These are phyloP conservation scores for Phyllosticta ampelicida DNA, from an alignment of 2,329 filamentous ascomycete genomes.

Conservation along the genomic window DNA sequence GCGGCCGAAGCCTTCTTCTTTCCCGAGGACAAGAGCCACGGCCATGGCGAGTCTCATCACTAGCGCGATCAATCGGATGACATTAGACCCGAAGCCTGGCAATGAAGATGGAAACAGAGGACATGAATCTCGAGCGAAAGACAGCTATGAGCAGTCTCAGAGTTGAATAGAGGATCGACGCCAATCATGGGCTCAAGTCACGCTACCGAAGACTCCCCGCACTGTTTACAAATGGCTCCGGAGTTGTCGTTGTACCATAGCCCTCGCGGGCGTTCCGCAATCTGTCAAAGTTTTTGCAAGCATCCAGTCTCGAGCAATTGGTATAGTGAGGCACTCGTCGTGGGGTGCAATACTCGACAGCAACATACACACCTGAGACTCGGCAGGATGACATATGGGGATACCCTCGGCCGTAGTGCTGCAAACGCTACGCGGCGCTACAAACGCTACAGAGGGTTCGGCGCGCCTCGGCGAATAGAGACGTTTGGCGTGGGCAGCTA, in stretches of 20 bases:
- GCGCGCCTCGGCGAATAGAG: not conserved
- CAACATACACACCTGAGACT: not conserved
- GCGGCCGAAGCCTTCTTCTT: slow-evolving; percentile 82
- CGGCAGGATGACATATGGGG: not conserved
- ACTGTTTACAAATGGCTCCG: not conserved
- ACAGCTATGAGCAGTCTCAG: not conserved
- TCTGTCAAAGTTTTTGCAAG: not conserved
- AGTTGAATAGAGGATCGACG: not conserved
- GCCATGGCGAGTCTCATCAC: slow-evolving; percentile 18
- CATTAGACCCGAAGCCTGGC: not conserved
- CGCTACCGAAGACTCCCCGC: not conserved
- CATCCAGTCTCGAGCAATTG: not conserved
- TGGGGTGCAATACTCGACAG: too few relatives aligned
- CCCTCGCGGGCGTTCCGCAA: not conserved
- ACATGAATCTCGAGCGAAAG: not conserved
- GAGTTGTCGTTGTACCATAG: not conserved
- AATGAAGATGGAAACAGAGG: not conserved
- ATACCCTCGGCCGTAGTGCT: not conserved
- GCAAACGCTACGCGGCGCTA: not conserved
- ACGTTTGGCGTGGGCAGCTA: not conserved
- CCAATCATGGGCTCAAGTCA: not conserved
- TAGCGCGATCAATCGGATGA: slow-evolving; percentile 4
- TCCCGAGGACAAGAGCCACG: slow-evolving; percentile 44
- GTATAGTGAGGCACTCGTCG: not conserved
- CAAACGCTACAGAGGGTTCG: not conserved